A percentile compares a stretch with the other conserved stretches of the same genome.
Conservation (phyloP, 495 filamentous ascomycete genomes). For the Amniculicola lignicola region DNA sequence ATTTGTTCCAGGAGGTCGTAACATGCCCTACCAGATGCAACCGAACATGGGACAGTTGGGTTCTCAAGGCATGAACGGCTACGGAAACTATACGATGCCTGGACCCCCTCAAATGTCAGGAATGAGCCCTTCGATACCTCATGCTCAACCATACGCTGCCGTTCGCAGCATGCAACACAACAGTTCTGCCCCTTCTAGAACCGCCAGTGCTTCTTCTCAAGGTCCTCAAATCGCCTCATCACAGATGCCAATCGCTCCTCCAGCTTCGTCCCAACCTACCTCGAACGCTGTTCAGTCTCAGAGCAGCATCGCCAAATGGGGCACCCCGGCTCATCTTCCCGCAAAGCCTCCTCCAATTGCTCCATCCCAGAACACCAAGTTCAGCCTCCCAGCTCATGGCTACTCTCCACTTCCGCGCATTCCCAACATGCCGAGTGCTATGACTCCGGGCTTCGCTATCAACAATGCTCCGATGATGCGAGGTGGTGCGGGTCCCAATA, state of each 20-base stretch:
- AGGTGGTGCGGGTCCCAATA: not conserved
- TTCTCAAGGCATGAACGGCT: conserved; percentile 23
- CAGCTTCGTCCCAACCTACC: conserved; percentile 24
- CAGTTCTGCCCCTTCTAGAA: conserved; percentile 20
- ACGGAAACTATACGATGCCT: conserved; percentile 18
- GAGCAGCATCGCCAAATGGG: conserved; percentile 48
- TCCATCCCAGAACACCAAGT: conserved; percentile 33
- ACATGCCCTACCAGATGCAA: conserved; percentile 32
- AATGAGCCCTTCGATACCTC: conserved; percentile 14
- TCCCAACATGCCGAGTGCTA: conserved; percentile 1
- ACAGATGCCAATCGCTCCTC: conserved; percentile 23
- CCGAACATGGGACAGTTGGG: conserved; percentile 14
- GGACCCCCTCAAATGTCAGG: conserved; percentile 16
- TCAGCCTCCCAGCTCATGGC: conserved; percentile 20
- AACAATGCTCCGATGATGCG: not conserved
- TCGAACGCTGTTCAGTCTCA: conserved; percentile 24
- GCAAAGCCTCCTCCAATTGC: conserved; percentile 44
- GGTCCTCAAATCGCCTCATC: conserved; percentile 34
- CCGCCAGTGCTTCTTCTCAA: conserved; percentile 28
- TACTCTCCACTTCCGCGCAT: conserved; percentile 14
- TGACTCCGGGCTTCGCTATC: conserved; percentile 8
- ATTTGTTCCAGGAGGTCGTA: conserved; percentile 63
- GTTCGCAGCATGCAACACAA: conserved; percentile 20
- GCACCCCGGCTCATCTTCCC: conserved; percentile 44
- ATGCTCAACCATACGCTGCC: conserved; percentile 19